Base-by-base conservation (phyloP, 441 rosid species). In the Aquilaria agallochum region DNA sequence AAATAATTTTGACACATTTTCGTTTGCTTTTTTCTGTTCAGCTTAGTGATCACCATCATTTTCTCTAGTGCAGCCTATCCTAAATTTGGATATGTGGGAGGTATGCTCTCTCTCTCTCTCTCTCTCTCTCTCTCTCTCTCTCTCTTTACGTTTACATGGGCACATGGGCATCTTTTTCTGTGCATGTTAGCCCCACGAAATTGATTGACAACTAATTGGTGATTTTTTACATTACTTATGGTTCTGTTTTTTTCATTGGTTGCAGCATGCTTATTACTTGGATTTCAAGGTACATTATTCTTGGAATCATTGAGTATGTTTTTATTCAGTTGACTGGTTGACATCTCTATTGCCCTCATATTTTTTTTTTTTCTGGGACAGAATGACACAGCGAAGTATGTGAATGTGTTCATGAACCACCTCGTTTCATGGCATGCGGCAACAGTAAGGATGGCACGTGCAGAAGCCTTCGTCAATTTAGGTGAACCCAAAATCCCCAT, bases 81-180 rank as follows among this genome's bases (percentile, higher is more conserved):
- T 89, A 79, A 60, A 74, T 73, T 79, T 92, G 75, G 98, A 92
- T 76, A 72, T 86, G 80, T 92, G 98, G 98, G 97, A 93, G 90
- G 98, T 90, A 83, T 82, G 68, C 52, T 12, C 40, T 31, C 20
- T 1, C 33, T 57, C 46, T 62, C 68, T 55, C 55, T 30, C 65
- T n/a, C n/a, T n/a, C n/a, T n/a, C n/a, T n/a, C n/a, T n/a, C n/a
- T n/a, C 55, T 27, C 64, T 46, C 51, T n/a, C 15, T 5, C 50
- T 0, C 36, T 10, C 7, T 40, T 6, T 40, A 40, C 45, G 9
- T 40, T 40, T 40, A 2, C 45, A 8, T 40, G 45, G 7, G 7
- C 45, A 40, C 9, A 40, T 40, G 7, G 7, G 10, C 9, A 10
- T 40, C 9, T 6, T 40, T 40, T 8, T 6, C 9, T 2, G 45